phyloP scores from a whole-genome alignment of 768 basidiomycete genomes.

The Tremella mesenterica region DNA sequence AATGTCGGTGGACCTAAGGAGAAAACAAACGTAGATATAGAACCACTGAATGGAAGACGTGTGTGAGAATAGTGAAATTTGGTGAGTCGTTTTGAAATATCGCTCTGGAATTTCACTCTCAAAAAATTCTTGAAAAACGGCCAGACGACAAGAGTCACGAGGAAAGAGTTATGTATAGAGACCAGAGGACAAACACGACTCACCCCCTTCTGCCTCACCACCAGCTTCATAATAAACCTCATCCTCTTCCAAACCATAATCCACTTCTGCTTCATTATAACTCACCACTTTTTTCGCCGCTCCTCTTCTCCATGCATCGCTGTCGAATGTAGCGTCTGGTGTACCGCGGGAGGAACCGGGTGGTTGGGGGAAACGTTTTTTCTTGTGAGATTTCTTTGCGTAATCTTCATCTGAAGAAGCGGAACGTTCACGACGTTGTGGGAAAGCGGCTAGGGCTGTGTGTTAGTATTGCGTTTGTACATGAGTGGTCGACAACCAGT shows the following conservation, averaged over 20 bases:
- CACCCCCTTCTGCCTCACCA: slow-evolving; percentile 15
- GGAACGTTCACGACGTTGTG: slow-evolving; percentile 17
- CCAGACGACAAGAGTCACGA: too few relatives aligned
- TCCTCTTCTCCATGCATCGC: slow-evolving; percentile 27
- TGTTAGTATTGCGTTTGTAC: not conserved
- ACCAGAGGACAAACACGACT: too few relatives aligned
- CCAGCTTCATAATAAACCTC: slow-evolving; percentile 17
- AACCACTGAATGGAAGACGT: too few relatives aligned
- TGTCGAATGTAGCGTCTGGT: slow-evolving; percentile 22
- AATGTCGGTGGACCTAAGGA: too few relatives aligned
- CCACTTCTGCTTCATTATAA: slow-evolving; percentile 38
- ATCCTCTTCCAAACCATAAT: slow-evolving; percentile 38
- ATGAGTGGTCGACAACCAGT: too few relatives aligned
- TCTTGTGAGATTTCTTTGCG: slow-evolving; percentile 36
- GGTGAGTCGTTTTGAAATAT: too few relatives aligned
- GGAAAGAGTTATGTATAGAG: too few relatives aligned
- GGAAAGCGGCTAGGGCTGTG: slow-evolving; percentile 25
- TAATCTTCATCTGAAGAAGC: slow-evolving; percentile 40
- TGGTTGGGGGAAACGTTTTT: slow-evolving; percentile 20
- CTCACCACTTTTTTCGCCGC: slow-evolving; percentile 35
- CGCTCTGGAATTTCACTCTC: too few relatives aligned
- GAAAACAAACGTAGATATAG: too few relatives aligned
- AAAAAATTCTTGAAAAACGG: too few relatives aligned
- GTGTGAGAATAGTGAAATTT: too few relatives aligned
- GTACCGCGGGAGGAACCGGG: slow-evolving; percentile 9